phyloP scores from a whole-genome alignment of 1,284 basidiomycete genomes.

The Clitocybe nebularis region DNA sequence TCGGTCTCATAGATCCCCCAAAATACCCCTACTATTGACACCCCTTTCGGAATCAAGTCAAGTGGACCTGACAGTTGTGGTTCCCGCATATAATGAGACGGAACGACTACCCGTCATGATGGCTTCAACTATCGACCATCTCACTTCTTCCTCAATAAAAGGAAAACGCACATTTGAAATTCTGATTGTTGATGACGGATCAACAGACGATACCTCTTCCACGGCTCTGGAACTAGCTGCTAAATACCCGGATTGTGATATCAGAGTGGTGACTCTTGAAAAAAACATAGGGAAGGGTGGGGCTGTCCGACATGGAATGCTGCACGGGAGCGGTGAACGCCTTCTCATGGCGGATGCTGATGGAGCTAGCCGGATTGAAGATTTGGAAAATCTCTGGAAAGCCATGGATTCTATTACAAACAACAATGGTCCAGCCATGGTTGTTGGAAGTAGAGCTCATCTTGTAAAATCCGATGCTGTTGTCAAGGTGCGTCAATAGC shows the following conservation, averaged over 20 bases:
- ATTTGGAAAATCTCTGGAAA: constrained; percentile 70
- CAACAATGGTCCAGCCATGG: constrained; percentile 55
- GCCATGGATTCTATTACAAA: constrained; percentile 64
- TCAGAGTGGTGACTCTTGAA: constrained; percentile 77
- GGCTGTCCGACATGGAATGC: constrained; percentile 86
- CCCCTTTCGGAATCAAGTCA: constrained; percentile 48
- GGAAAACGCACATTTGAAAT: constrained; percentile 67
- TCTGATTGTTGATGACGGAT: constrained; percentile 89
- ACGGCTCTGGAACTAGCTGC: constrained; percentile 64
- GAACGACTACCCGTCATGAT: constrained; percentile 82
- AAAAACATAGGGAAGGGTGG: constrained; percentile 90
- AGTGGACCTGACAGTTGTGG: constrained; percentile 74
- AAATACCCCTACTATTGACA: constrained; percentile 47
- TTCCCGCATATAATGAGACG: constrained; percentile 91
- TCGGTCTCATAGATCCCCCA: constrained; percentile 47
- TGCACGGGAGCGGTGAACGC: constrained; percentile 74
- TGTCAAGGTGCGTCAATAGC: constrained; percentile 67
- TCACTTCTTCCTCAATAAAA: constrained; percentile 31
- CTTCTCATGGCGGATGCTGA: constrained; percentile 93
- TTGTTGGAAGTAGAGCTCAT: constrained; percentile 87
- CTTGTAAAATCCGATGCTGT: constrained; percentile 89
- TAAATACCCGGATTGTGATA: constrained; percentile 49
- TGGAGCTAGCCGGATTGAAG: constrained; percentile 84
- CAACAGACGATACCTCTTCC: constrained; percentile 68
- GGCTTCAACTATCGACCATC: constrained; percentile 62